A percentile compares a stretch with the other conserved stretches of the same genome.
phyloP scores from a whole-genome alignment of 2,329 filamentous ascomycete species.

The Chrysoporthe puriensis region DNA sequence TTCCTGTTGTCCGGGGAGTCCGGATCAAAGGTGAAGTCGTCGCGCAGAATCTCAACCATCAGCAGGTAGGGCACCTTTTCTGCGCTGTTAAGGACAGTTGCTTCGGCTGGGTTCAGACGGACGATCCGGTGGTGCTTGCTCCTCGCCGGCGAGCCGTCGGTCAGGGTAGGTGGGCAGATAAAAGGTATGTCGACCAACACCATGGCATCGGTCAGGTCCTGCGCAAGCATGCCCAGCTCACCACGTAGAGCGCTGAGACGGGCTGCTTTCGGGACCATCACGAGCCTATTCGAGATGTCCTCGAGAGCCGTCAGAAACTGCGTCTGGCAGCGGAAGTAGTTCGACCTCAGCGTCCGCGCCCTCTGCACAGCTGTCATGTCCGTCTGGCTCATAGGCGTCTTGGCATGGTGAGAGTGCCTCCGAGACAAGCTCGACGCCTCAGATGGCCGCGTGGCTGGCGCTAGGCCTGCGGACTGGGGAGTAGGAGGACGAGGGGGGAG shows the following conservation, averaged over 20 bases:
- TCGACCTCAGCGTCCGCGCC: slow-evolving; percentile 72
- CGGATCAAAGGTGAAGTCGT: slow-evolving; percentile 83
- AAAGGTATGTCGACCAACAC: slow-evolving; percentile 72
- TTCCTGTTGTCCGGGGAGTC: slow-evolving; percentile 73
- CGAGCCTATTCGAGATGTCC: slow-evolving; percentile 82
- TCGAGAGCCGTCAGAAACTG: slow-evolving; percentile 81
- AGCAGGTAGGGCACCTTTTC: slow-evolving; percentile 84
- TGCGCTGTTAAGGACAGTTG: slow-evolving; percentile 83
- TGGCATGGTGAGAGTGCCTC: slow-evolving; percentile 65
- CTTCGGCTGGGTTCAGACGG: slow-evolving; percentile 79
- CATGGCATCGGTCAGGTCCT: slow-evolving; percentile 70
- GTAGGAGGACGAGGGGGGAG: slow-evolving; percentile 58
- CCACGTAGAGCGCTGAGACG: slow-evolving; percentile 80
- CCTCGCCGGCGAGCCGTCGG: slow-evolving; percentile 72
- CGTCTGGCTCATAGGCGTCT: slow-evolving; percentile 60
- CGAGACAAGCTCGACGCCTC: slow-evolving; percentile 50
- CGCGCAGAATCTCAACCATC: slow-evolving; percentile 80
- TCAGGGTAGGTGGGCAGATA: slow-evolving; percentile 75
- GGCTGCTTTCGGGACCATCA: slow-evolving; percentile 79
- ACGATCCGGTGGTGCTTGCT: slow-evolving; percentile 84
- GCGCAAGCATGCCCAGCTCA: slow-evolving; percentile 78
- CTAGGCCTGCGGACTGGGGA: slow-evolving; percentile 56
- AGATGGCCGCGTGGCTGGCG: slow-evolving; percentile 43
- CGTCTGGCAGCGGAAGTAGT: slow-evolving; percentile 82
- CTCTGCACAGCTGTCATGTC: slow-evolving; percentile 69